Conservation (phyloP, 2,329 filamentous ascomycete genomes). For the Phyllosticta citrichinensis region DNA sequence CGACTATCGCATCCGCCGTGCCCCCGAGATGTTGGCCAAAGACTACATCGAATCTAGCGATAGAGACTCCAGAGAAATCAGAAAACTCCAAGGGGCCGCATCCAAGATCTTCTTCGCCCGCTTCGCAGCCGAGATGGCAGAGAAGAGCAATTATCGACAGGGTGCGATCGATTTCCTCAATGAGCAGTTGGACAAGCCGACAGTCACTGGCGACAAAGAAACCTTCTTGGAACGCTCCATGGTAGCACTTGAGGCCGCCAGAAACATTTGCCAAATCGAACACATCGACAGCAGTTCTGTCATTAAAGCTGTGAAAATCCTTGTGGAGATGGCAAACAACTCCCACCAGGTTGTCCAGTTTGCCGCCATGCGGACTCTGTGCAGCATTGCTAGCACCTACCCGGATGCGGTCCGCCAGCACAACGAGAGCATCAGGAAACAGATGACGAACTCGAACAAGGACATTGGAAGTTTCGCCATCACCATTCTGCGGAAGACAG, state of each 20-base stretch:
- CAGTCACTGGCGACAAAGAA: neutral
- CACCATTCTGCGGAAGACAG: conserved; percentile 94
- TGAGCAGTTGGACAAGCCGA: conserved; percentile 62
- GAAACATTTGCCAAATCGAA: conserved; percentile 91
- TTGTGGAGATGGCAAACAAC: conserved; percentile 94
- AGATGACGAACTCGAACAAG: conserved; percentile 94
- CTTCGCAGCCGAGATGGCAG: conserved; percentile 83
- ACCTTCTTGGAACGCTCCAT: conserved; percentile 73
- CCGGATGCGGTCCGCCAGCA: conserved; percentile 83
- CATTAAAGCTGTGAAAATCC: conserved; percentile 81
- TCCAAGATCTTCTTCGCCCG: conserved; percentile 88
- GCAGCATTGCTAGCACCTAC: conserved; percentile 95
- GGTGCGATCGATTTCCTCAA: conserved; percentile 97
- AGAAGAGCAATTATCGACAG: conserved; percentile 85
- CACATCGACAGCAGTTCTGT: conserved; percentile 90
- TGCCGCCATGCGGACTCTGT: conserved; percentile 88
- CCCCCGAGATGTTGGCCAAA: conserved; percentile 76
- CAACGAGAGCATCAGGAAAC: conserved; percentile 93
- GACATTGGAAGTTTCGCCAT: conserved; percentile 98
- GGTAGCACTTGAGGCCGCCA: conserved; percentile 95
- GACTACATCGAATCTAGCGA: neutral
- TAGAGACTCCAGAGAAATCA: neutral
- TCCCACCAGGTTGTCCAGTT: conserved; percentile 96
- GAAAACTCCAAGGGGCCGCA: conserved; percentile 76
- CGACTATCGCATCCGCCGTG: conserved; percentile 92